A percentile compares a stretch with the other conserved stretches of the same genome.
Evolutionary conservation across 148 eudicot genomes (phyloP).

Genomic region (Spergularia marina): DNA sequence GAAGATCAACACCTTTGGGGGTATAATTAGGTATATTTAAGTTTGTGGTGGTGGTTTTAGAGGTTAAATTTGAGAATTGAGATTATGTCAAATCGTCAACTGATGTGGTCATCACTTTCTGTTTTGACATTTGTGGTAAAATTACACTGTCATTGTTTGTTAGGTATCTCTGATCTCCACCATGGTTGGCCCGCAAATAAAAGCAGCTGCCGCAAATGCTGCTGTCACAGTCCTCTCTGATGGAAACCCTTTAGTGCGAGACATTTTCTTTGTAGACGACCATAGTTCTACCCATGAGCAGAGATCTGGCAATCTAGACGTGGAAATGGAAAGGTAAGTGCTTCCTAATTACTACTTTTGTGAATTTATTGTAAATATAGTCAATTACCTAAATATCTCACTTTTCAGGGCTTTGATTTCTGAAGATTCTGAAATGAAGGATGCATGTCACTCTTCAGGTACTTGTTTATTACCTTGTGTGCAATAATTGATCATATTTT

Average conservation of each 20-base stretch:
- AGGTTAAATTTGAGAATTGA: not conserved
- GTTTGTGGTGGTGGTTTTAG: not conserved
- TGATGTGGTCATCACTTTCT: not conserved
- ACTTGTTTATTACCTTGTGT: not conserved
- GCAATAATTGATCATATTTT: too few relatives aligned
- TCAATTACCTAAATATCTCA: conserved; percentile 1
- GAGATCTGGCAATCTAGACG: conserved; percentile 41
- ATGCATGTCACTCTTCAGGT: conserved; percentile 40
- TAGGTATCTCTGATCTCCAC: conserved; percentile 77
- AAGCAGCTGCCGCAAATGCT: conserved; percentile 80
- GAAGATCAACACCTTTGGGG: not conserved
- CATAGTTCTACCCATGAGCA: conserved; percentile 32
- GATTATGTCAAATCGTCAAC: not conserved
- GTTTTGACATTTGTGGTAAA: not conserved
- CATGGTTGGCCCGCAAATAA: conserved; percentile 64
- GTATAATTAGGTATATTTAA: not conserved
- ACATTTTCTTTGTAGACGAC: conserved; percentile 57
- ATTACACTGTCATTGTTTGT: conserved; percentile 1
- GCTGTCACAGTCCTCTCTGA: conserved; percentile 73
- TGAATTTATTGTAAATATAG: conserved; percentile 9
- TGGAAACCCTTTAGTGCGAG: conserved; percentile 66
- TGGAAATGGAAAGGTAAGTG: conserved; percentile 46
- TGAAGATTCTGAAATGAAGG: conserved; percentile 46
- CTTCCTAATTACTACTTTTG: conserved; percentile 6
- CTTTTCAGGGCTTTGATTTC: conserved; percentile 41